Evolutionary conservation across 2,329 filamentous ascomycete species (phyloP).

Genomic region (Pseudonectria buxi): DNA sequence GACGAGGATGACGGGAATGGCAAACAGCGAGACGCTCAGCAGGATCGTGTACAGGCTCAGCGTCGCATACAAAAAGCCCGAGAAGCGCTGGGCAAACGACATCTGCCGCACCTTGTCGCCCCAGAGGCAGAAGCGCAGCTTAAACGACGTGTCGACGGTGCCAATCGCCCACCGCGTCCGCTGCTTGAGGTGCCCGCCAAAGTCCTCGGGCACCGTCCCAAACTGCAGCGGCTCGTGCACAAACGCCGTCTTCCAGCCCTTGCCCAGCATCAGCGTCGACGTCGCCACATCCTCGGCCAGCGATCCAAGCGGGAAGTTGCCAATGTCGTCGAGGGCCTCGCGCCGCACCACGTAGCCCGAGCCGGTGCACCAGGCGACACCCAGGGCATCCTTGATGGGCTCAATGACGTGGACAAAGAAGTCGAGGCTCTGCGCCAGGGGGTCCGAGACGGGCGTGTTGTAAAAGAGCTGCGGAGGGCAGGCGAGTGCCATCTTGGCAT

Average conservation of each 20-base stretch:
- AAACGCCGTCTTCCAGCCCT: conserved; percentile 56
- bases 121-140: conserved; percentile 53
- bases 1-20: conserved; percentile 52
- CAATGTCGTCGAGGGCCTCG: conserved; percentile 53
- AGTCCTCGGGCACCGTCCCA: conserved; percentile 53
- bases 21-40: conserved; percentile 47
- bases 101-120: conserved; percentile 47
- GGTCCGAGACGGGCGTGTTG: conserved; percentile 53
- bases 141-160: conserved; percentile 52
- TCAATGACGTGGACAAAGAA: conserved; percentile 50
- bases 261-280: conserved; percentile 51
- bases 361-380: conserved; percentile 58
- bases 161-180: conserved; percentile 49
- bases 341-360: conserved; percentile 56
- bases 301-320: conserved; percentile 53
- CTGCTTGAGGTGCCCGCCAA: conserved; percentile 49
- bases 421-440: conserved; percentile 51
- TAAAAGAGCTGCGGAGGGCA: conserved; percentile 58
- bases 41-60: conserved; percentile 51
- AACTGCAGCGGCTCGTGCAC: conserved; percentile 54
- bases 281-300: conserved; percentile 55
- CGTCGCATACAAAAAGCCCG: conserved; percentile 50
- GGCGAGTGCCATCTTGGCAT: conserved; percentile 51
- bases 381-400: conserved; percentile 43
- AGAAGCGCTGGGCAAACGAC: conserved; percentile 51